These are phyloP conservation scores for Beauveria sp. DNA, from an alignment of 2,329 filamentous ascomycete species.

Conservation along the genomic window DNA sequence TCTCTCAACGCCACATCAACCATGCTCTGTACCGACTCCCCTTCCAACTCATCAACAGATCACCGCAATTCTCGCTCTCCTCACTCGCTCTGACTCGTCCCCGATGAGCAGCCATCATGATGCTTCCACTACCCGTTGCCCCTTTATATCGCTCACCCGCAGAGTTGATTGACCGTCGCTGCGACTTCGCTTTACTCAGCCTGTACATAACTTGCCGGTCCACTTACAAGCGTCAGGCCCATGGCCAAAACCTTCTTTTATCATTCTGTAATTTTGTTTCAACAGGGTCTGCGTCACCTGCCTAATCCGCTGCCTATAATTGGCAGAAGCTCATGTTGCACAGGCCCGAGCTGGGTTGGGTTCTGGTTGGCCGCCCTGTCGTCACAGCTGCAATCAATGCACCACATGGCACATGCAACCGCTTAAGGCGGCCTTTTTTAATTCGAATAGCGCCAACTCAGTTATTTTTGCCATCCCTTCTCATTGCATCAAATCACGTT, in stretches of 20 bases:
- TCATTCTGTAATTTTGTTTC: background rate
- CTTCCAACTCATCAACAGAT: conserved; percentile 20
- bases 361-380: background rate
- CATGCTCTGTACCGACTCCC: conserved; percentile 18
- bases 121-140: too few relatives aligned
- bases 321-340: background rate
- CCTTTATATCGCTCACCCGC: background rate
- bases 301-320: background rate
- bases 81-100: background rate
- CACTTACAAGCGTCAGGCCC: background rate
- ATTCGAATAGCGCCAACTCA: too few relatives aligned
- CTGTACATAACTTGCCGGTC: too few relatives aligned
- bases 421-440: too few relatives aligned
- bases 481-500: too few relatives aligned
- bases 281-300: background rate
- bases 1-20: background rate
- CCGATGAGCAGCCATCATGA: background rate
- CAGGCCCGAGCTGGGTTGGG: too few relatives aligned
- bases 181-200: too few relatives aligned
- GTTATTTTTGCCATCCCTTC: background rate
- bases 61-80: background rate
- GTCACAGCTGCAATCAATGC: background rate
- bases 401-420: background rate
- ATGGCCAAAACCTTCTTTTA: background rate
- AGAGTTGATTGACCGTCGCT: background rate